Percentiles rank a stretch among this genome's conserved stretches.
Conservation (phyloP, 371 early-diverging fungal genomes). For the Paraphysoderma sedebokerense region DNA sequence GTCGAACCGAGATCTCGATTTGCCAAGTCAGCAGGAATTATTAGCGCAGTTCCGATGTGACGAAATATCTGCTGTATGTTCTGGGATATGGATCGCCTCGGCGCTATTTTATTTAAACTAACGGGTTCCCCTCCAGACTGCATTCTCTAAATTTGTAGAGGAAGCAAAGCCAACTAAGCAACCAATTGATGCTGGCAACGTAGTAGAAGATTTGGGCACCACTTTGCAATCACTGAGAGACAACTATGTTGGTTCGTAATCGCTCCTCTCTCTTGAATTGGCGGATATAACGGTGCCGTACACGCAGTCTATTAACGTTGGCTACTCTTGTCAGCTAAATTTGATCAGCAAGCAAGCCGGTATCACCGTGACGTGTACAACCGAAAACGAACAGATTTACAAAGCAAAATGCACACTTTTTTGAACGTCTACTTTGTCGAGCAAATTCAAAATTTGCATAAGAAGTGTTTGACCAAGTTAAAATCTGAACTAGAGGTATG, state of each 20-base stretch:
- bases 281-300: background rate
- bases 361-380: constrained; percentile 79
- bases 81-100: background rate
- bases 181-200: constrained; percentile 55
- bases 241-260: constrained; percentile 35
- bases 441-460: constrained; percentile 71
- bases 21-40: constrained; percentile 94
- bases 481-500: constrained; percentile 20
- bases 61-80: constrained; percentile 63
- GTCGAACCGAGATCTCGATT: constrained; percentile 84
- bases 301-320: constrained; percentile 3
- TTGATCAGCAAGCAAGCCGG: constrained; percentile 78
- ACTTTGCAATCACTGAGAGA: constrained; percentile 36
- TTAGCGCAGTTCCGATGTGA: constrained; percentile 96
- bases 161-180: constrained; percentile 18
- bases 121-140: constrained; percentile 27
- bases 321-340: no score
- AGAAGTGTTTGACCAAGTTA: constrained; percentile 45
- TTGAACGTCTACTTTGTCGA: constrained; percentile 60
- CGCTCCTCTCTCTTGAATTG: no score
- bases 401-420: constrained; percentile 50
- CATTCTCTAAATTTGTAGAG: constrained; percentile 46
- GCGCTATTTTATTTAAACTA: background rate
- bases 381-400: constrained; percentile 64
- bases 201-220: constrained; percentile 56